phyloP scores from a whole-genome alignment of 352 stramenopile species.

The Pythium coloratum region DNA sequence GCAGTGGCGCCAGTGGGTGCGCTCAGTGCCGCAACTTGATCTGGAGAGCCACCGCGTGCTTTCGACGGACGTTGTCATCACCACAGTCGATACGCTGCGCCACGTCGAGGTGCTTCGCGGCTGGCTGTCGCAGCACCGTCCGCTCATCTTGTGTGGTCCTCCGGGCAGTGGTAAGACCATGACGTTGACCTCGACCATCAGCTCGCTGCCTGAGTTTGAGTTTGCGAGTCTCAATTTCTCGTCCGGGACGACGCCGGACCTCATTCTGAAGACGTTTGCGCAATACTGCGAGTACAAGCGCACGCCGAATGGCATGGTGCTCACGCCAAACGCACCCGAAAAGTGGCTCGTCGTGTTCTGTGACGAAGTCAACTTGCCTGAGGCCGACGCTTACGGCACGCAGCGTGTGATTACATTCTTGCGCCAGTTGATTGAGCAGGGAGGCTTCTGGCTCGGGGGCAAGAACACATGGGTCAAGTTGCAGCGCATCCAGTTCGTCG shows the following conservation, averaged over 20 bases:
- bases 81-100: conserved; percentile 98
- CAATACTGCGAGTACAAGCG: conserved; percentile 99
- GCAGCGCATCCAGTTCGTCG: conserved; percentile 95
- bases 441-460: conserved; percentile 87
- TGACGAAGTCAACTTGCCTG: conserved; percentile 99
- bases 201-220: conserved; percentile 97
- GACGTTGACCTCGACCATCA: conserved; percentile 98
- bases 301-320: conserved; percentile 95
- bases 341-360: conserved; percentile 99
- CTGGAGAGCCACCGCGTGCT: conserved; percentile 97
- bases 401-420: conserved; percentile 99
- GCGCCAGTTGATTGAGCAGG: conserved; percentile 97
- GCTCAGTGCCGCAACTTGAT: conserved; percentile 96
- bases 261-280: conserved; percentile 98
- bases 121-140: conserved; percentile 96
- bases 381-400: conserved; percentile 98
- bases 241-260: conserved; percentile 96
- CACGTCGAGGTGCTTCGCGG: conserved; percentile 97
- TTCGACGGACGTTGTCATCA: conserved; percentile 98
- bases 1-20: conserved; percentile 96
- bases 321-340: conserved; percentile 92
- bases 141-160: conserved; percentile 97
- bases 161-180: conserved; percentile 99
- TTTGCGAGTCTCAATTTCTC: conserved; percentile 99
- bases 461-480: conserved; percentile 92